Base-by-base conservation (phyloP, 768 basidiomycete species). In the Mycena latifolia region DNA sequence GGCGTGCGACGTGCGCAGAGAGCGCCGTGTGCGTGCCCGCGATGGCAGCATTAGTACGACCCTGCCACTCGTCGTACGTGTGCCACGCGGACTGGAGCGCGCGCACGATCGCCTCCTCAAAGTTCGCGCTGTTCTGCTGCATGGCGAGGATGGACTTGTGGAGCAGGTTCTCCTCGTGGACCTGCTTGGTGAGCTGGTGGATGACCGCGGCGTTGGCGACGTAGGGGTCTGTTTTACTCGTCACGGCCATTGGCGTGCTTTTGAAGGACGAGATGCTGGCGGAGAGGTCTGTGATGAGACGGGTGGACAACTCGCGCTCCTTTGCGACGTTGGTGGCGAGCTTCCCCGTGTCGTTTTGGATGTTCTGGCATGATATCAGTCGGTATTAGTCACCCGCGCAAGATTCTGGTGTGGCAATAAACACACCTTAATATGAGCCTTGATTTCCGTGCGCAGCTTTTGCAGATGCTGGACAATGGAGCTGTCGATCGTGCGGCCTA, bases 141-240 rank as follows among this genome's bases (percentile, higher is more conserved):
- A 97, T 98, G 77, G 99, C 96, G 74, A 99, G 90, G 73, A 98
- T 93, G 3, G 92, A 94, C 77, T 99, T 99, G 79, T 99, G 97
- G 17, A 99, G 89, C 0, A 96, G 89, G 75, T 99, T 99, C 80
- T 99, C 98, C 80, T 98, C 97, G 79, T 95, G 89, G 48, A 98
- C 94, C 80, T 98, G 96, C 71, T 93, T 94, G 68, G 89, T 87
- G 18, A 98, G 88, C 76, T 98, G 95, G 55, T 86, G 90, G n/a
- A 84, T 77, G 39, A 97, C 95, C 60, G 87, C 82, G 61, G 83
- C 80, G 76, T 95, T 94, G 63, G 87, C 83, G 52, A 93, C 84
- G 75, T 85, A 92, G 14, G 96, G 96, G 75, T 98, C 96, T 24
- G 86, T 88, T 76, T 89, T 92, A 64, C 90, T 84, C 0, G 88